These are phyloP conservation scores for Colletotrichum sp. DNA, from an alignment of 2,329 filamentous ascomycete species.

Conservation along the genomic window DNA sequence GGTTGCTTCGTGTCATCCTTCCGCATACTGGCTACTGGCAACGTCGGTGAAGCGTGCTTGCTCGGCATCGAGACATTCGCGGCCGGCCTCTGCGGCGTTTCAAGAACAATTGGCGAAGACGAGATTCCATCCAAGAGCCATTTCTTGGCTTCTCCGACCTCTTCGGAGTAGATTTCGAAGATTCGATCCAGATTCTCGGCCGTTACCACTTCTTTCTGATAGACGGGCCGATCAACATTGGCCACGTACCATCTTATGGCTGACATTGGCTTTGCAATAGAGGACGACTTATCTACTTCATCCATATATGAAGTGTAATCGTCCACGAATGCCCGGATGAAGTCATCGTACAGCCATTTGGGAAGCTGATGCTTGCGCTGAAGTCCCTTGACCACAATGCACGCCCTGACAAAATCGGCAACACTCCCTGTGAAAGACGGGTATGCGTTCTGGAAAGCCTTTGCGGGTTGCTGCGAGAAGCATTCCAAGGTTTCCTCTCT, in stretches of 20 bases:
- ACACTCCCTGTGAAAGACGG: constrained; percentile 45
- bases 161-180: constrained; percentile 35
- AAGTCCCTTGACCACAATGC: constrained; percentile 47
- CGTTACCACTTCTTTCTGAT: constrained; percentile 34
- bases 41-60: background rate
- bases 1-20: background rate
- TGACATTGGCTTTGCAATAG: constrained; percentile 32
- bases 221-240: constrained; percentile 25
- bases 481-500: background rate
- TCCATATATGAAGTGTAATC: constrained; percentile 48
- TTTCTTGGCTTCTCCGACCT: constrained; percentile 13
- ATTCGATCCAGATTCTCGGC: constrained; percentile 38
- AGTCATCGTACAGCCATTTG: constrained; percentile 57
- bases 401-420: constrained; percentile 48
- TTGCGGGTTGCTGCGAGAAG: constrained; percentile 33
- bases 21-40: background rate
- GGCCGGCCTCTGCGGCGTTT: background rate
- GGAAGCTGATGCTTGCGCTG: constrained; percentile 37
- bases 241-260: constrained; percentile 48
- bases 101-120: background rate
- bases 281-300: constrained; percentile 21
- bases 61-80: background rate
- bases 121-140: background rate
- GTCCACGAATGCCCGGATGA: constrained; percentile 48
- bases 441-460: constrained; percentile 46